These are phyloP conservation scores for Xylaria sp. DNA, from an alignment of 2,329 filamentous ascomycete species.

Conservation along the genomic window DNA sequence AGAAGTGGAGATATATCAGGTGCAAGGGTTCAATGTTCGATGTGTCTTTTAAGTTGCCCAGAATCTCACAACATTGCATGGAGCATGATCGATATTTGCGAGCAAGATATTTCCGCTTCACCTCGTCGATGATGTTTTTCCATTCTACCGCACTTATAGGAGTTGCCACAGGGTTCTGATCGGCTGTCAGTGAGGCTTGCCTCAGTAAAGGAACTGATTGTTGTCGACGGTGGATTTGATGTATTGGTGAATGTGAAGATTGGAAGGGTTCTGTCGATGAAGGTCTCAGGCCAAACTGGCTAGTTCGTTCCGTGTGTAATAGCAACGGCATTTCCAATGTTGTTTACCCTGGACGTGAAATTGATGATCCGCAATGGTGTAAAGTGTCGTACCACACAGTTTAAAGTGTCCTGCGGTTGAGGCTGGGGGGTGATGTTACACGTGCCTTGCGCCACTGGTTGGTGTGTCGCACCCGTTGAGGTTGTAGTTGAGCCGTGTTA, in stretches of 20 bases:
- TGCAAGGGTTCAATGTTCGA: constrained; percentile 63
- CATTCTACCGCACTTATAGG: constrained; percentile 62
- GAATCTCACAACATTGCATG: constrained; percentile 63
- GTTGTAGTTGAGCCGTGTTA: neutral
- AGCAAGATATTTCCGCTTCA: constrained; percentile 65
- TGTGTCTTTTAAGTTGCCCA: constrained; percentile 59
- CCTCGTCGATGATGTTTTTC: constrained; percentile 61
- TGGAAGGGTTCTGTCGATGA: constrained; percentile 32
- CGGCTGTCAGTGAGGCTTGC: constrained; percentile 40
- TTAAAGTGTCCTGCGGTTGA: neutral
- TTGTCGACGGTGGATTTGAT: constrained; percentile 44
- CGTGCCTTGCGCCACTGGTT: neutral
- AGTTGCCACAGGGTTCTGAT: constrained; percentile 48
- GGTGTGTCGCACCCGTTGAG: neutral
- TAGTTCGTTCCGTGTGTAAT: constrained; percentile 39
- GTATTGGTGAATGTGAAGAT: constrained; percentile 12
- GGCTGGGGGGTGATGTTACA: neutral
- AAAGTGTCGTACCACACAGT: neutral
- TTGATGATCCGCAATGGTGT: neutral
- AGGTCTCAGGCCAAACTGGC: constrained; percentile 26
- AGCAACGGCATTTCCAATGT: constrained; percentile 46
- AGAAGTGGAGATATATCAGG: constrained; percentile 70
- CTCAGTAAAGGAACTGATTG: constrained; percentile 46
- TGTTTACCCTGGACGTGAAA: constrained; percentile 31
- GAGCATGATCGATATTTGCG: constrained; percentile 65